Evolutionary conservation across 2,329 filamentous ascomycete species (phyloP), one percentile per base, ranked within the genome.

Genomic region (Penicillium brevicompactum): DNA sequence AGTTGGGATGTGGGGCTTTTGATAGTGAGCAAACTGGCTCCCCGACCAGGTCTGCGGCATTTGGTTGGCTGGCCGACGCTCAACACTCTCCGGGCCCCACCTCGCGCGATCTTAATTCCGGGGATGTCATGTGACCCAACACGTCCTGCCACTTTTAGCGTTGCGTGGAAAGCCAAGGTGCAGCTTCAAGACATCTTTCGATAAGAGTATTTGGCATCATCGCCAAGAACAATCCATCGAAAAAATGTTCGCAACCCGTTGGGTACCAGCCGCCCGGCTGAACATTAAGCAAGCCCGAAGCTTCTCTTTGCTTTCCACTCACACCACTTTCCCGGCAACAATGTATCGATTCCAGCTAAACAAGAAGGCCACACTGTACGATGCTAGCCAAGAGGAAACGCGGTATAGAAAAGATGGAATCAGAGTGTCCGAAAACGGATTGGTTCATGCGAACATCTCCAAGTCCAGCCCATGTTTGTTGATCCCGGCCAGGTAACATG

Each of bases 401-500:
- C 52, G 52, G 2, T 34, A 55, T 32, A 24, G 52, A 4, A 55
- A 55, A 34, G 52, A 55, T 16, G 52, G 47, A 27, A 30, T 55
- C 47, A 46, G 1, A 21, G 42, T 55, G 1, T 55, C 52, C 4
- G 31, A 46, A 13, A 42, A 55, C 41, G 52, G 52, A 6, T 27
- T 55, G 21, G 52, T 55, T 27, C 52, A 55, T 22, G 52, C 52
- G 3, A 14, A 14, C 1, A 55, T 55, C 41, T 34, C 47, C 1
- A 55, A 55, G 32, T 55, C 52, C 14, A 55, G 52, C 24, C 52
- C 52, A 21, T 55, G 52, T 55, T 21, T 21, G 52, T 16, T 40
- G 14, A 18, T 2, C 27, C 24, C 14, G 18, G 9, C 9, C 2
- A 8, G 7, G 24, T 40, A 7, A 2, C 18, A 32, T 34, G 3